A percentile compares a stretch with the other conserved stretches of the same genome.
phyloP scores from a whole-genome alignment of 352 stramenopile species.

The Phytophthora pluvialis region DNA sequence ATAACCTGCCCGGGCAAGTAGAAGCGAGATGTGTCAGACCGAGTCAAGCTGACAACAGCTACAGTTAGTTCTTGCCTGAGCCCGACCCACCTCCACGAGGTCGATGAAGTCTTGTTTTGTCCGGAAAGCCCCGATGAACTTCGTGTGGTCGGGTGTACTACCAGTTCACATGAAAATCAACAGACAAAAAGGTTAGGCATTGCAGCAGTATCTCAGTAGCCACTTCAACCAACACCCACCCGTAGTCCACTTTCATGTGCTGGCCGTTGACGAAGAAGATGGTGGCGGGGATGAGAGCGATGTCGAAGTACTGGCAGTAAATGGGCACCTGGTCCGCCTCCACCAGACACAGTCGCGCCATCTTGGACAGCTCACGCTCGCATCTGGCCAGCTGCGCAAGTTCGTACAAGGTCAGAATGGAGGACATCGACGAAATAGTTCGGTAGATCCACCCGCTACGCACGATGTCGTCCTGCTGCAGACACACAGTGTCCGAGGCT shows the following conservation, averaged over 20 bases:
- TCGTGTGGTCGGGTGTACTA: conserved; percentile 87
- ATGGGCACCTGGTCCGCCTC: conserved; percentile 77
- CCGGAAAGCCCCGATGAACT: conserved; percentile 87
- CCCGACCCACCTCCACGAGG: conserved; percentile 72
- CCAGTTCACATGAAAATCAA: neutral
- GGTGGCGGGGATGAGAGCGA: conserved; percentile 84
- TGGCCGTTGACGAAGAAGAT: conserved; percentile 90
- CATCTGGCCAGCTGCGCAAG: conserved; percentile 67
- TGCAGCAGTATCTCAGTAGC: neutral
- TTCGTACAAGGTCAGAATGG: conserved; percentile 9
- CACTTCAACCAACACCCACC: conserved; percentile 44
- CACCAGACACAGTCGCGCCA: conserved; percentile 77
- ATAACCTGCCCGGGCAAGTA: conserved; percentile 58
- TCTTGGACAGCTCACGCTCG: conserved; percentile 79
- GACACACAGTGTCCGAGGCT: conserved; percentile 65
- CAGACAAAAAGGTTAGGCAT: neutral
- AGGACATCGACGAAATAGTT: neutral
- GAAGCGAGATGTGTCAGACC: neutral
- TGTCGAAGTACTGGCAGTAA: conserved; percentile 91
- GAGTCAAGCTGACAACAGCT: neutral
- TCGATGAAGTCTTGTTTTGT: conserved; percentile 86
- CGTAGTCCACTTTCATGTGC: conserved; percentile 92
- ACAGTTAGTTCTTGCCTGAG: neutral
- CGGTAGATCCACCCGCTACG: conserved; percentile 5
- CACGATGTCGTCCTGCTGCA: conserved; percentile 89